phyloP scores from a whole-genome alignment of 1,284 basidiomycete genomes.

The Apiotrichum laibachii region DNA sequence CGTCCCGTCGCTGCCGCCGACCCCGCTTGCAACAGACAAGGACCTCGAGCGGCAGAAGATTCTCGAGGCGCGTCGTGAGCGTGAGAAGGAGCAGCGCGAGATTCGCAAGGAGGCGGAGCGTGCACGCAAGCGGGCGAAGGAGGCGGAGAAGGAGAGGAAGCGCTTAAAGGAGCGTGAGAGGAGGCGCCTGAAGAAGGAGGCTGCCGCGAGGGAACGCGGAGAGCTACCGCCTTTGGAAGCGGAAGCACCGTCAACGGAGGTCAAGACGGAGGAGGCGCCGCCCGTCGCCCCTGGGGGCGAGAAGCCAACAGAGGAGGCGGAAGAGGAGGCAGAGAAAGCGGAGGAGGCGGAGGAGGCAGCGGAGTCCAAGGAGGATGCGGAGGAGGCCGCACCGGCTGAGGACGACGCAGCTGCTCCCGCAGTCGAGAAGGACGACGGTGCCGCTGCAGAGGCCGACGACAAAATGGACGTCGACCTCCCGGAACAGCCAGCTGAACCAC shows the following conservation, averaged over 20 bases:
- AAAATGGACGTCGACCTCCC: neutral
- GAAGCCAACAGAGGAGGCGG: neutral
- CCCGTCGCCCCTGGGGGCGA: neutral
- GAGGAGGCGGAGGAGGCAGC: neutral
- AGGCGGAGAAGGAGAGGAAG: neutral
- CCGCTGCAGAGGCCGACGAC: neutral
- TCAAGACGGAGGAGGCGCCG: neutral
- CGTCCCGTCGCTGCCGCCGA: no score
- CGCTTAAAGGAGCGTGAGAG: slow-evolving; percentile 1
- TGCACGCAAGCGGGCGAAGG: neutral
- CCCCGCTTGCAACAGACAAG: no score
- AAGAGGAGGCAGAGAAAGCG: neutral
- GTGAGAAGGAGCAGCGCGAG: neutral
- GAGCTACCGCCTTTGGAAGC: neutral
- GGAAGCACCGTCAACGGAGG: neutral
- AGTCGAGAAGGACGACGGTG: neutral
- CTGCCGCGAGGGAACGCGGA: neutral
- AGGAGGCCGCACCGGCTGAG: no score
- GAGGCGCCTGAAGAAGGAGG: slow-evolving; percentile 1
- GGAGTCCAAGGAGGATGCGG: neutral
- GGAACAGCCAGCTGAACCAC: neutral
- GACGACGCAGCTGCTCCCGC: neutral
- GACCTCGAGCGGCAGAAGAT: no score
- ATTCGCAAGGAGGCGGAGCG: neutral
- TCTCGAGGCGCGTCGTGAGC: no score